These are phyloP conservation scores for Allium fistulosum DNA, from an alignment of 106 monocot genomes.

Conservation along the genomic window DNA sequence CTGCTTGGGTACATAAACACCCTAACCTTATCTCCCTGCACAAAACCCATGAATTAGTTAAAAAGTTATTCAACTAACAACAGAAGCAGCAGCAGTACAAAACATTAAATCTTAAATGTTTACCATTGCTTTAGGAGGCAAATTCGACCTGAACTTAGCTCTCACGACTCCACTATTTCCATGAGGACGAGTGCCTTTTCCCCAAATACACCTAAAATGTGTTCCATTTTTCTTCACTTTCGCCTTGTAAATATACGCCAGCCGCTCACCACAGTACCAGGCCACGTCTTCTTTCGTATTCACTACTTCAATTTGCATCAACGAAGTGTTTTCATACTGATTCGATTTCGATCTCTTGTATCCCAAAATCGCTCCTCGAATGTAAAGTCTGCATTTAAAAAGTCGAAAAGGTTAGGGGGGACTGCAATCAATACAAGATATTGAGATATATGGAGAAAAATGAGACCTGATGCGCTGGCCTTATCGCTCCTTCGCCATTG, in stretches of 20 bases:
- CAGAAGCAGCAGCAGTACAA: neutral
- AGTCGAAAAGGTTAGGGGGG: neutral
- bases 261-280: conserved; percentile 56
- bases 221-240: conserved; percentile 68
- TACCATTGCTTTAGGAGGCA: conserved; percentile 83
- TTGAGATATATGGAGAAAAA: neutral
- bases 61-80: neutral
- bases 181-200: conserved; percentile 71
- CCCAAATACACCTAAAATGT: conserved; percentile 64
- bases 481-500: conserved; percentile 43
- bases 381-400: conserved; percentile 38
- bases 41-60: neutral
- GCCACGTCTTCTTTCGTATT: conserved; percentile 73
- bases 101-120: neutral
- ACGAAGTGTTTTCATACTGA: conserved; percentile 70
- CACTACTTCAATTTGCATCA: conserved; percentile 75
- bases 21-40: conserved; percentile 42
- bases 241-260: conserved; percentile 85
- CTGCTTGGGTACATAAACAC: conserved; percentile 76
- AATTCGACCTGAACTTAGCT: conserved; percentile 77
- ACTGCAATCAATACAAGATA: neutral
- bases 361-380: conserved; percentile 72
- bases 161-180: conserved; percentile 72
- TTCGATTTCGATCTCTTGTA: conserved; percentile 83
- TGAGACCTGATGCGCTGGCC: conserved; percentile 44